These are phyloP conservation scores for Benincasa hispida DNA, from an alignment of 306 rosid genomes.

Conservation along the genomic window DNA sequence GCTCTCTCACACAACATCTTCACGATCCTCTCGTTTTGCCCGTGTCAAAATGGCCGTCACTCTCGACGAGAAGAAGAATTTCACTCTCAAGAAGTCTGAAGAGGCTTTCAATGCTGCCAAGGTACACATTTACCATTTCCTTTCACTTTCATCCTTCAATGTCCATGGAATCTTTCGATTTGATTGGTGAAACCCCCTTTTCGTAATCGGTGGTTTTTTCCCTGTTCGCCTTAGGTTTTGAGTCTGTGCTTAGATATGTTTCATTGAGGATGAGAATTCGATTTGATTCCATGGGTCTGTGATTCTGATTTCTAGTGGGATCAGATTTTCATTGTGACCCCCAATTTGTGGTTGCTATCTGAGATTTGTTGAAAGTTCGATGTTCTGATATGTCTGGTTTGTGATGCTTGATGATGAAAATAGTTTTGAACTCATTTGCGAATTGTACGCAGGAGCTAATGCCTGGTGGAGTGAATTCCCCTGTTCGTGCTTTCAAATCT, in stretches of 20 bases:
- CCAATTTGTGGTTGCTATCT: background rate
- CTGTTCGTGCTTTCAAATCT: slow-evolving; percentile 91
- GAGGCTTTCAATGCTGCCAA: slow-evolving; percentile 84
- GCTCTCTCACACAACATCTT: slow-evolving; percentile 12
- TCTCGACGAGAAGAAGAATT: slow-evolving; percentile 49
- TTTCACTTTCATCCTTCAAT: background rate
- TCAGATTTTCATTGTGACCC: background rate
- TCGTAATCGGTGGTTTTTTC: background rate
- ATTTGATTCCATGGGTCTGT: background rate
- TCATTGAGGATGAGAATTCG: background rate
- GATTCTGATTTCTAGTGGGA: background rate
- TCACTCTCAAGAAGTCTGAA: slow-evolving; percentile 63
- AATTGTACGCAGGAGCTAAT: slow-evolving; percentile 45
- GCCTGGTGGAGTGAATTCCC: slow-evolving; percentile 98
- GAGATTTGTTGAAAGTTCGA: background rate
- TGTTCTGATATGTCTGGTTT: background rate
- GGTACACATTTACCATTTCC: slow-evolving; percentile 22
- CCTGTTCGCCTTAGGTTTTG: background rate
- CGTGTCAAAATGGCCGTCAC: slow-evolving; percentile 59
- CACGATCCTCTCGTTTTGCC: slow-evolving; percentile 14
- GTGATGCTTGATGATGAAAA: background rate
- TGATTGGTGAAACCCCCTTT: background rate
- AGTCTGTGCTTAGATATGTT: background rate
- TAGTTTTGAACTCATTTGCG: background rate
- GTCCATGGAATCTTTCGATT: background rate